A percentile compares a stretch with the other conserved stretches of the same genome.
Conservation (phyloP, 164 flowering plant genomes). For the Paratinospora sagittata region DNA sequence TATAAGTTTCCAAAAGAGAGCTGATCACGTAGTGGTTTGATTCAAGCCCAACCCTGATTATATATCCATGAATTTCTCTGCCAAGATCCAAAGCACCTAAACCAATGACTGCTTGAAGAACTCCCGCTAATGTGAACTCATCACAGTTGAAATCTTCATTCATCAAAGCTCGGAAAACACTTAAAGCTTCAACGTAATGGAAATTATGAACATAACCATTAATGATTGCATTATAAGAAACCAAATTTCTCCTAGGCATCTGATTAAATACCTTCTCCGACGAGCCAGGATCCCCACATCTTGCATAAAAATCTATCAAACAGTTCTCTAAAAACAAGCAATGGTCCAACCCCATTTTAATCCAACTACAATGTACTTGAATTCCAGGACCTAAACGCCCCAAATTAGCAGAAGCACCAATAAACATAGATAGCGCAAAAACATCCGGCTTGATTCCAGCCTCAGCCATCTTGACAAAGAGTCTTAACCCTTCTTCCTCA, state of each 20-base stretch:
- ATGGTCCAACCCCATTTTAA: constrained; percentile 25
- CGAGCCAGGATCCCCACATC: constrained; percentile 22
- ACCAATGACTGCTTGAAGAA: constrained; percentile 23
- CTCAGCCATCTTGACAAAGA: constrained; percentile 19
- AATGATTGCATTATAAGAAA: constrained; percentile 32
- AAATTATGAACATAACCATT: constrained; percentile 23
- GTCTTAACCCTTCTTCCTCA: constrained; percentile 24
- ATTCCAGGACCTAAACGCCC: constrained; percentile 20
- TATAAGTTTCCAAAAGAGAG: constrained; percentile 33
- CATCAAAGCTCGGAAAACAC: constrained; percentile 20
- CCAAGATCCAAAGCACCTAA: constrained; percentile 19
- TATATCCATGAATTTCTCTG: constrained; percentile 26
- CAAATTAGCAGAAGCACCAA: constrained; percentile 24
- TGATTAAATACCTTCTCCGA: constrained; percentile 18
- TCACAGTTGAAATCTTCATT: constrained; percentile 19
- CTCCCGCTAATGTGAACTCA: constrained; percentile 23
- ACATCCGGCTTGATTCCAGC: constrained; percentile 20
- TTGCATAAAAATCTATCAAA: constrained; percentile 31
- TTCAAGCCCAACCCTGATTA: constrained; percentile 26
- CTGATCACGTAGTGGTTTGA: constrained; percentile 20
- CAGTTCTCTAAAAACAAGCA: constrained; percentile 25
- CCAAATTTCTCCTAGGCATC: constrained; percentile 25
- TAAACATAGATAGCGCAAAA: constrained; percentile 20
- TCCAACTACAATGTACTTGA: constrained; percentile 25
- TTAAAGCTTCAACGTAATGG: constrained; percentile 19